A percentile compares a stretch with the other conserved stretches of the same genome.
Evolutionary conservation across 352 stramenopile genomes (phyloP).

Genomic region (Phytopythium vexans): DNA sequence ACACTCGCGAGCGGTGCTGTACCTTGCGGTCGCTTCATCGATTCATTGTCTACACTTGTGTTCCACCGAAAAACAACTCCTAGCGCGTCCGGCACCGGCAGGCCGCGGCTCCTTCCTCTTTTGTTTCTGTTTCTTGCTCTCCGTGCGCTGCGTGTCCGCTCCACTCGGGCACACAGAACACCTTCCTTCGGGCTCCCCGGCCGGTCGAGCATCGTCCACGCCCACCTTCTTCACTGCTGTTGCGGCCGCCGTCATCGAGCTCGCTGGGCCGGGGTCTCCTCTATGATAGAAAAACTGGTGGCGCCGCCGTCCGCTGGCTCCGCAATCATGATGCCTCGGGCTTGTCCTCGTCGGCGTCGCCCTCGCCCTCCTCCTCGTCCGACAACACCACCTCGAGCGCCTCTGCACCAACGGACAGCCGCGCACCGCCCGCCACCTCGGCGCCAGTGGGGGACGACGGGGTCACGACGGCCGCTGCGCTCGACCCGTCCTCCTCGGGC

Average conservation of each 20-base stretch:
- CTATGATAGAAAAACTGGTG: no score
- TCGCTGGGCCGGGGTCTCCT: no score
- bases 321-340: conserved; percentile 21
- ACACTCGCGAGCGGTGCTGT: no score
- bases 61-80: no score
- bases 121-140: no score
- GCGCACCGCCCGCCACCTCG: conserved; percentile 24
- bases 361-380: conserved; percentile 38
- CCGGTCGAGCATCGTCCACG: not conserved
- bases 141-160: no score
- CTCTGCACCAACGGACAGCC: conserved; percentile 31
- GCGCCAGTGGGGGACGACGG: conserved; percentile 4
- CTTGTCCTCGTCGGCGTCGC: conserved; percentile 20
- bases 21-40: no score
- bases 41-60: no score
- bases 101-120: no score
- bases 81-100: no score
- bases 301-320: not conserved
- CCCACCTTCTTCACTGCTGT: not conserved
- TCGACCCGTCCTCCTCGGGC: conserved; percentile 31
- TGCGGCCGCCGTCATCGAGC: no score
- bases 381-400: conserved; percentile 43
- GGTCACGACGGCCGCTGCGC: conserved; percentile 5
- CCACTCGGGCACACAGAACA: not conserved
- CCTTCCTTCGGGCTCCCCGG: not conserved